Conservation (phyloP, 1,284 basidiomycete genomes). For the Xerocomus minutiporus region DNA sequence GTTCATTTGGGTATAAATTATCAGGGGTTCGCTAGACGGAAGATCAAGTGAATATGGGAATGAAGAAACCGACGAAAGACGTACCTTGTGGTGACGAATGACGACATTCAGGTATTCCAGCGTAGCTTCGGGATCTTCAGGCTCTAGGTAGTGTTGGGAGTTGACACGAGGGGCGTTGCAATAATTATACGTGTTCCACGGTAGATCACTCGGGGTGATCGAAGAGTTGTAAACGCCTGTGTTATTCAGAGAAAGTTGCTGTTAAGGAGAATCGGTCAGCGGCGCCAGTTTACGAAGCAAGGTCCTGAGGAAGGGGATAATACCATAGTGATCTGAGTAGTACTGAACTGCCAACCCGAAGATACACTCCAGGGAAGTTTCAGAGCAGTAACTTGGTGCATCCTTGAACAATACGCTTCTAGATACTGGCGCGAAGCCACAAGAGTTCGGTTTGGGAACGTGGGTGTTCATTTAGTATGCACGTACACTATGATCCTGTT, state of each 20-base stretch:
- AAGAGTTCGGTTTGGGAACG: not conserved
- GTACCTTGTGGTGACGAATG: constrained; percentile 47
- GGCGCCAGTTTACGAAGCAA: not conserved
- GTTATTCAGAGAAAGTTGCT: constrained; percentile 7
- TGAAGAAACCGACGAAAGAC: not conserved
- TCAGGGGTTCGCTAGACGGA: constrained; percentile 22
- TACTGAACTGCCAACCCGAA: not conserved
- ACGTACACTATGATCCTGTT: not conserved
- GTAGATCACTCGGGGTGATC: constrained; percentile 35
- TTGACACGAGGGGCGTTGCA: constrained; percentile 52
- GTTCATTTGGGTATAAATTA: constrained; percentile 45
- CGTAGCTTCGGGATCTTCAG: constrained; percentile 24
- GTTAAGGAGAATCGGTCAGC: not conserved
- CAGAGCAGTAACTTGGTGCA: not conserved
- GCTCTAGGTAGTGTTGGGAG: constrained; percentile 34
- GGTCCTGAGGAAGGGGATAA: not conserved
- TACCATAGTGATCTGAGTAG: constrained; percentile 14
- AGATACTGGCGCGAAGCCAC: not conserved
- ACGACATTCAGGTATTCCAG: constrained; percentile 42
- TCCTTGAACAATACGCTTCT: not conserved
- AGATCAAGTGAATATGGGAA: not conserved
- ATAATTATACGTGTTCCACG: constrained; percentile 53
- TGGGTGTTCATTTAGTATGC: not conserved
- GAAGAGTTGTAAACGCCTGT: constrained; percentile 40
- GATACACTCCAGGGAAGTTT: not conserved